Base-by-base conservation (phyloP, 2,329 filamentous ascomycete genomes). In the Colletotrichum abscissum region DNA sequence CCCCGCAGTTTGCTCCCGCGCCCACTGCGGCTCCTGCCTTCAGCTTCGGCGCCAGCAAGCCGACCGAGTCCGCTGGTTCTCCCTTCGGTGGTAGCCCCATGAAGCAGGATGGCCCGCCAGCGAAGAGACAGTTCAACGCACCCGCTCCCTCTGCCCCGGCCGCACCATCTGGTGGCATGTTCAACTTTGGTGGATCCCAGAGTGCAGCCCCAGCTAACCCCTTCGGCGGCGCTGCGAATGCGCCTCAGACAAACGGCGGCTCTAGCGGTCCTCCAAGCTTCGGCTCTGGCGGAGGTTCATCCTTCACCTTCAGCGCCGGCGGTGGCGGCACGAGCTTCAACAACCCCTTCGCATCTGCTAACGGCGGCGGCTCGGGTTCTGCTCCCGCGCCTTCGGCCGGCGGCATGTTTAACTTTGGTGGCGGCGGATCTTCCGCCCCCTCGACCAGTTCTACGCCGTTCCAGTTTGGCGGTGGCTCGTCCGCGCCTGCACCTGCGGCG, bases 71-170 rank as follows among this genome's bases (percentile, higher is more conserved):
- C 16, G 85, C 77, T 5, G 76, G 72, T 66, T 77, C 80, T 24
- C 69, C 82, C 73, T 87, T 88, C 76, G 82, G 80, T 62, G 82
- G 82, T 38, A 85, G 84, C 65, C 82, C 82, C 19, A 84, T 87
- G 77, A 86, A 86, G 74, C 82, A 87, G 70, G 67, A 76, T 38
- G 74, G 74, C 11, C 77, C 80, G 46, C 76, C 85, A 3, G 79
- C 85, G 67, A 84, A 80, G 72, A 85, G 82, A 67, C 76, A 83
- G 0, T 87, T 87, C 72, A 80, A 79, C 16, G 75, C 66, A 12
- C 78, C 73, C 19, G 19, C 19, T 54, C 77, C 73, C 71, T 80
- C 63, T 76, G 77, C 57, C 62, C 74, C 77, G 7, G 80, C 64
- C 77, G 77, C 63, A 55, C 73, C 77, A 9, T 76, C 79, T 14